Percentiles rank a stretch among this genome's conserved stretches.
Conservation (phyloP, 768 basidiomycete genomes). For the Goffeauzyma gilvescens region DNA sequence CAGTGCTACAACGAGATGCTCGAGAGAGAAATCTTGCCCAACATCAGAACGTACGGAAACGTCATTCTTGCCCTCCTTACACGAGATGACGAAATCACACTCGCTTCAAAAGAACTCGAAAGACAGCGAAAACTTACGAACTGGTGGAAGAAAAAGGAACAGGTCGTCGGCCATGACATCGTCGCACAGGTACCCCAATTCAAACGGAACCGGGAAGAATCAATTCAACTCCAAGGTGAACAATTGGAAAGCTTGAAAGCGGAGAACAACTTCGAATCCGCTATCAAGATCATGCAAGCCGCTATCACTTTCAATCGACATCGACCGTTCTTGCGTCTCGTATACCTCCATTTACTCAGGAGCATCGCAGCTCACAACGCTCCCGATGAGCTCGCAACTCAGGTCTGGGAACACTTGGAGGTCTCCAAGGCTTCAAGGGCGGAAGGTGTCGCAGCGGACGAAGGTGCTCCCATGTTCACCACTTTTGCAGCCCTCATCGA, state of each 20-base stretch:
- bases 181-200: not conserved
- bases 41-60: slow-evolving; percentile 42
- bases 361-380: slow-evolving; percentile 44
- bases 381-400: slow-evolving; percentile 44
- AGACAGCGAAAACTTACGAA: slow-evolving; percentile 3
- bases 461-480: not conserved
- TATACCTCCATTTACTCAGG: slow-evolving; percentile 45
- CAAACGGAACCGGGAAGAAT: slow-evolving; percentile 28
- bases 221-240: not conserved
- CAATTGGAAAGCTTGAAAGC: slow-evolving; percentile 9
- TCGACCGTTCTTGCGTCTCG: slow-evolving; percentile 15
- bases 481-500: slow-evolving; percentile 40
- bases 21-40: slow-evolving; percentile 44
- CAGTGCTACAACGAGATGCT: slow-evolving; percentile 59
- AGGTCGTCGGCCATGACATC: no score
- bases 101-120: slow-evolving; percentile 36
- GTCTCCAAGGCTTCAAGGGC: slow-evolving; percentile 19
- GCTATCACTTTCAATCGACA: slow-evolving; percentile 34
- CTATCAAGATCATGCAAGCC: slow-evolving; percentile 53
- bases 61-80: slow-evolving; percentile 46
- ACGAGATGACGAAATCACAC: slow-evolving; percentile 49
- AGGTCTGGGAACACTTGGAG: slow-evolving; percentile 49
- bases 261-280: slow-evolving; percentile 45
- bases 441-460: slow-evolving; percentile 14
- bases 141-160: slow-evolving; percentile 9